phyloP scores from a whole-genome alignment of 768 basidiomycete genomes.

The Russula virescens region DNA sequence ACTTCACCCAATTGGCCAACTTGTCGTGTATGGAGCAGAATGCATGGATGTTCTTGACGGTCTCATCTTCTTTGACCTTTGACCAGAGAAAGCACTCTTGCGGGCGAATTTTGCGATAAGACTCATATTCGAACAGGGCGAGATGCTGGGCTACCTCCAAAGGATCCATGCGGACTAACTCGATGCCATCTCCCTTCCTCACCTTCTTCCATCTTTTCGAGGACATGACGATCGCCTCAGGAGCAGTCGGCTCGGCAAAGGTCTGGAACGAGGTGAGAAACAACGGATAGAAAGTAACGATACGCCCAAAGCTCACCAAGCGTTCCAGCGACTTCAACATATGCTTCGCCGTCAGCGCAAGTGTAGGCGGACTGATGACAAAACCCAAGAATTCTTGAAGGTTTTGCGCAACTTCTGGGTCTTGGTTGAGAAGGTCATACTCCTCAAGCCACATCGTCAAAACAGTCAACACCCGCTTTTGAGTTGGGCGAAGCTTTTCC shows the following conservation, averaged over 20 bases:
- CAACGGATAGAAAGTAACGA: background rate
- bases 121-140: constrained; percentile 62
- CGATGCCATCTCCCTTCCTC: constrained; percentile 49
- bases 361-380: constrained; percentile 34
- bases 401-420: constrained; percentile 52
- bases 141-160: constrained; percentile 74
- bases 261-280: constrained; percentile 12
- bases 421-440: constrained; percentile 56
- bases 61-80: constrained; percentile 34
- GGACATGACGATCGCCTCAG: constrained; percentile 1
- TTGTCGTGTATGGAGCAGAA: constrained; percentile 61
- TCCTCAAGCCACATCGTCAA: constrained; percentile 59
- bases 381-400: constrained; percentile 51
- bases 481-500: constrained; percentile 55
- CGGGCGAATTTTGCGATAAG: constrained; percentile 64
- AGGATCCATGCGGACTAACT: constrained; percentile 61
- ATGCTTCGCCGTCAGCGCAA: constrained; percentile 42
- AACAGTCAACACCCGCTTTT: constrained; percentile 52
- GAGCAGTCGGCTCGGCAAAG: constrained; percentile 14
- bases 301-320: constrained; percentile 39
- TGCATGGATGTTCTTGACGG: constrained; percentile 40
- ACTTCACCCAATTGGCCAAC: constrained; percentile 61
- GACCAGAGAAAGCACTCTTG: constrained; percentile 71
- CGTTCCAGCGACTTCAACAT: constrained; percentile 50
- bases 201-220: constrained; percentile 36